Evolutionary conservation across 306 rosid genomes (phyloP), one percentile per base, ranked within the genome.

Genomic region (Acacia melanoxylon): DNA sequence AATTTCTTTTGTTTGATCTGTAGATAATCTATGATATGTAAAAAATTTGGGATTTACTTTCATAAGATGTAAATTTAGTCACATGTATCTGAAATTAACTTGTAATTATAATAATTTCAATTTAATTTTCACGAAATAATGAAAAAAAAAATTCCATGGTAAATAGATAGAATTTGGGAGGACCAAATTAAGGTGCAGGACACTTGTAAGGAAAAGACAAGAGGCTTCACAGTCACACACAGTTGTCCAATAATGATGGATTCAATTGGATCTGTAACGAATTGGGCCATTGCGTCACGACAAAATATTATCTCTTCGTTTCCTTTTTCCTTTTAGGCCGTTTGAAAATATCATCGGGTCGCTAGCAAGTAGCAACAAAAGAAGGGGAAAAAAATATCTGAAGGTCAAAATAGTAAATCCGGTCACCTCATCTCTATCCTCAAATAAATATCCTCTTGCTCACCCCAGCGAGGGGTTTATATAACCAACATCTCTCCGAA

Each of bases 371-470:
- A 0, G 17, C 52, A 3, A 25, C 24, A 7, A 5, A 19, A 20
- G 27, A 7, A 20, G 13, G 2, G 3, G 11, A 11, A 11, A 24
- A 8, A 78, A 84, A 79, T 31, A 84, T 84, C 81, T 68, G 2
- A 52, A 5, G 85, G 89, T 0, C 19, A 54, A n/a, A 71, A n/a
- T 20, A 14, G 85, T 81, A 71, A 80, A 48, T 61, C 4, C 17
- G 1, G 3, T 0, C 19, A 31, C 86, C 89, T 80, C 78, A 86
- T 80, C 87, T 3, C 35, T 22, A 24, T 59, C 35, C 35, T 4
- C 17, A 4, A 11, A 12, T 85, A 83, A 83, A 83, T 88, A 85
- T 81, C 82, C 33, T 10, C 8, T 61, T 3, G 16, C 27, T 22
- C 29, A 0, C 31, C 13, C 31, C 25, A 3, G 29, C 29, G 65